Base-by-base conservation (phyloP, 2,329 filamentous ascomycete genomes). In the Coniochaeta sp. region DNA sequence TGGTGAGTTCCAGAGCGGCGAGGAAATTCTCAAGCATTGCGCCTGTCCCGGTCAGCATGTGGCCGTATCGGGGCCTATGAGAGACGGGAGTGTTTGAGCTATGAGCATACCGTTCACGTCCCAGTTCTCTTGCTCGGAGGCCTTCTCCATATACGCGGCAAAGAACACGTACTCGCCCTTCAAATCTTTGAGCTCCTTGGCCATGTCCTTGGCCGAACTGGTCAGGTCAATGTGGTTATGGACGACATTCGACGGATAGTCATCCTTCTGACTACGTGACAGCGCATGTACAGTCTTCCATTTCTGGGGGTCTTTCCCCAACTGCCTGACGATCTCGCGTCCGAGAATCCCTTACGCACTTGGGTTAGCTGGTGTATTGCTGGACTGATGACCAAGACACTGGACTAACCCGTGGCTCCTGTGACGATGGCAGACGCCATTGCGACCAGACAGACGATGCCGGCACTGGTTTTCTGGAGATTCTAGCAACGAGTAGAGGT, bases 1-100 rank as follows among this genome's bases (percentile, higher is more conserved):
- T 76, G 1, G 74, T 78, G 17, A 74, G 71, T 0, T 72, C 71
- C 9, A 83, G 70, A 0, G 79, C 78, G 1, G 69, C 59, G 24
- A 82, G 70, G 67, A 82, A 81, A 66, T 78, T 80, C 47, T 70
- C 65, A 6, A 82, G 71, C 75, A 82, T 77, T 36, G 68, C 70
- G 16, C 77, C 74, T 65, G 38, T 17, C 24, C 26, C n/a, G 22
- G 28, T 50, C 30, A 47, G 38, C 40, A 34, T 17, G 12, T 19
- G 9, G 14, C 30, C 36, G 6, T 17, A 56, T 34, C 24, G 14
- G n/a, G 10, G 26, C 19, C 8, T 9, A 8, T 30, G 38, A 40
- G 10, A 4, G 4, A 40, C 2, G 17, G 17, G 38, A 5, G 4
- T 16, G 16, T 5, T 40, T 7, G 8, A 36, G 14, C 24, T 57